Conservation (phyloP, 345 rosid species). For the Gossypium arboreum region DNA sequence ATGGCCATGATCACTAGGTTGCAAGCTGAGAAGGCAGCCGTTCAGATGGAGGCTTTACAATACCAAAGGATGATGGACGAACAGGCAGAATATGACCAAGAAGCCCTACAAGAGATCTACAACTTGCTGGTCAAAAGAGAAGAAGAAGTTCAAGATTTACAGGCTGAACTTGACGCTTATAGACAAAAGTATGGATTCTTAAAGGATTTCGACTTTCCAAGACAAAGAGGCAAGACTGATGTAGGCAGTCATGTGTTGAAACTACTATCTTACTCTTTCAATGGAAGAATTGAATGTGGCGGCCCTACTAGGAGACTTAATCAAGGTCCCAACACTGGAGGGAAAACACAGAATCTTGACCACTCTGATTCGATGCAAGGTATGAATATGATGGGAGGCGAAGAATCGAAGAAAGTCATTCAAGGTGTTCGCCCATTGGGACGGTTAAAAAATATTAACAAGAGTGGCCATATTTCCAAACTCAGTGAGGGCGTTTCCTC, state of each 20-base stretch:
- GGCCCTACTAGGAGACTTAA: conserved; percentile 20
- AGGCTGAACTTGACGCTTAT: conserved; percentile 64
- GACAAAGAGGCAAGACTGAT: conserved; percentile 1
- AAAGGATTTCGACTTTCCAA: conserved; percentile 26
- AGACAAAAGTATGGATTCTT: conserved; percentile 52
- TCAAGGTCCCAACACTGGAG: conserved; percentile 23
- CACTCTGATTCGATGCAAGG: conserved; percentile 8
- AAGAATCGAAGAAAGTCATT: conserved; percentile 1
- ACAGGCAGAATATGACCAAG: conserved; percentile 87
- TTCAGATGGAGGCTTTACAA: conserved; percentile 97
- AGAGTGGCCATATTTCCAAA: conserved; percentile 19
- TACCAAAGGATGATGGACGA: conserved; percentile 99
- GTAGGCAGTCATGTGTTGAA: conserved; percentile 27
- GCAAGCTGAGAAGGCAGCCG: conserved; percentile 91
- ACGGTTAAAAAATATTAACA: conserved; percentile 23
- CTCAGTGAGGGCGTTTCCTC: conserved; percentile 18
- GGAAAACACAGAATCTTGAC: background rate
- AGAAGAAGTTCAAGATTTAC: conserved; percentile 52
- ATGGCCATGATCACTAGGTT: conserved; percentile 96
- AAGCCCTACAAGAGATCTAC: conserved; percentile 61
- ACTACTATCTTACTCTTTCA: conserved; percentile 19
- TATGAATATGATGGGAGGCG: conserved; percentile 12
- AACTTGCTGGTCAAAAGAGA: conserved; percentile 53
- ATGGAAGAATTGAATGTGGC: conserved; percentile 26
- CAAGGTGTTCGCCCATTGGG: conserved; percentile 1